Evolutionary conservation across 139 green algal genomes (phyloP).

Genomic region (Yamagishiella unicocca): DNA sequence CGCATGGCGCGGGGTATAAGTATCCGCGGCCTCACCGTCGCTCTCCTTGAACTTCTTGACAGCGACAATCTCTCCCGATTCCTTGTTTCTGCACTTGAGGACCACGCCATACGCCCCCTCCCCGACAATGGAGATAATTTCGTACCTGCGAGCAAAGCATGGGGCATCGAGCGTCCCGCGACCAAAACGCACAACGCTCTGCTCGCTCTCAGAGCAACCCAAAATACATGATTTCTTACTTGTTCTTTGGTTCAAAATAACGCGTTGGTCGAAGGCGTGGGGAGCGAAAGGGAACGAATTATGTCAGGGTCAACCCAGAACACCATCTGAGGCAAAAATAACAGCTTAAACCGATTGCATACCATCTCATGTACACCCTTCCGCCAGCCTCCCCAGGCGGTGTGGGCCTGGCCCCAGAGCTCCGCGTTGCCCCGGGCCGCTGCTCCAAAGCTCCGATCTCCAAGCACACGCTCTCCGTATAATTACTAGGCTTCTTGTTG

Average conservation of each 20-base stretch:
- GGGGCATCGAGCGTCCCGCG: background rate
- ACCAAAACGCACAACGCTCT: background rate
- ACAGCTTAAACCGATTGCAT: background rate
- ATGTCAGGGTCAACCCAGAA: background rate
- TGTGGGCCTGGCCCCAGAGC: background rate
- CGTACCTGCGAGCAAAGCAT: constrained; percentile 30
- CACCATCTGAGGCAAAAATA: background rate
- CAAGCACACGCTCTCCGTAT: background rate
- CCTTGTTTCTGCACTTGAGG: constrained; percentile 85
- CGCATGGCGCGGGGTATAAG: constrained; percentile 22
- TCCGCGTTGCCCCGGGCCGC: background rate
- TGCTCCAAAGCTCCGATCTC: constrained; percentile 13
- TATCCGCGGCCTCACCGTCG: constrained; percentile 65
- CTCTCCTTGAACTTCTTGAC: constrained; percentile 95
- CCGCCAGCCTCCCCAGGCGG: constrained; percentile 11
- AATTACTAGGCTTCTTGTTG: too few species aligned
- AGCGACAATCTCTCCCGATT: constrained; percentile 83
- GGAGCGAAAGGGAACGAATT: constrained; percentile 7
- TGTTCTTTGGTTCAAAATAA: constrained; percentile 5
- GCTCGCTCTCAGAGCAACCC: background rate
- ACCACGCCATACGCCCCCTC: constrained; percentile 94
- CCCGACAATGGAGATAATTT: constrained; percentile 74
- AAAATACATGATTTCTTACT: background rate
- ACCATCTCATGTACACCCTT: constrained; percentile 30
- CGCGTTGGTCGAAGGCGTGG: background rate